These are phyloP conservation scores for Pseudisothecium myosuroides DNA, from an alignment of 225 moss, liverwort and hornwort species.

Conservation along the genomic window DNA sequence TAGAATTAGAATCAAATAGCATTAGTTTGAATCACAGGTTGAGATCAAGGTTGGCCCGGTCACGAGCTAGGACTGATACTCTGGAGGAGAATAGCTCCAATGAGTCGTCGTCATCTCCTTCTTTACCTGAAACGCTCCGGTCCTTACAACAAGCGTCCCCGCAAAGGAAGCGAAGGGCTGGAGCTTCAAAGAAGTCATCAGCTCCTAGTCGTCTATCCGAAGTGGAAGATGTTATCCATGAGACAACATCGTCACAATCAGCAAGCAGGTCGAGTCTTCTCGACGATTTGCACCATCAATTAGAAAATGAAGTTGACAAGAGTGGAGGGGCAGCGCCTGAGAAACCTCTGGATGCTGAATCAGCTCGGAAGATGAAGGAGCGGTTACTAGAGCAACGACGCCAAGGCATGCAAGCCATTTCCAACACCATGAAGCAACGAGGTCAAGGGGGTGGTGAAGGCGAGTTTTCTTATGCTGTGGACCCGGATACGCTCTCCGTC, in stretches of 20 bases:
- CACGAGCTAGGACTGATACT: constrained; percentile 18
- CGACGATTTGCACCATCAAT: constrained; percentile 62
- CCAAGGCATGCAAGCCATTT: constrained; percentile 74
- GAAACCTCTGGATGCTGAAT: constrained; percentile 53
- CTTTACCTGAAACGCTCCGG: constrained; percentile 26
- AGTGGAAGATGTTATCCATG: not conserved
- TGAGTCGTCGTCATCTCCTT: not conserved
- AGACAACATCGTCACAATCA: not conserved
- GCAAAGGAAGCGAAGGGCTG: constrained; percentile 7
- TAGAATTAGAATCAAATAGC: constrained; percentile 2
- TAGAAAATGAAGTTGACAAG: constrained; percentile 50
- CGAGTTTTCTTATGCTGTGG: constrained; percentile 62
- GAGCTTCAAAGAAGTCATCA: not conserved
- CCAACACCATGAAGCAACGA: constrained; percentile 43
- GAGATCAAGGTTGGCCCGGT: not conserved
- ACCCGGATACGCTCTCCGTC: constrained; percentile 68
- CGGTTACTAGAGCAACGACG: constrained; percentile 57
- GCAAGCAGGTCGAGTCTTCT: constrained; percentile 34
- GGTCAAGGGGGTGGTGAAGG: constrained; percentile 22
- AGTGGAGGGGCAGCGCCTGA: constrained; percentile 21
- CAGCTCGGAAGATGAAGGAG: constrained; percentile 52
- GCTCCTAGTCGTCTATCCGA: not conserved
- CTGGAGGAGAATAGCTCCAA: constrained; percentile 16
- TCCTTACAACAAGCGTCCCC: constrained; percentile 27
- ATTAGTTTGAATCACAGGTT: not conserved